A percentile compares a stretch with the other conserved stretches of the same genome.
These are phyloP conservation scores for Colletotrichum somersetense DNA, from an alignment of 2,329 filamentous ascomycete genomes.

Conservation along the genomic window DNA sequence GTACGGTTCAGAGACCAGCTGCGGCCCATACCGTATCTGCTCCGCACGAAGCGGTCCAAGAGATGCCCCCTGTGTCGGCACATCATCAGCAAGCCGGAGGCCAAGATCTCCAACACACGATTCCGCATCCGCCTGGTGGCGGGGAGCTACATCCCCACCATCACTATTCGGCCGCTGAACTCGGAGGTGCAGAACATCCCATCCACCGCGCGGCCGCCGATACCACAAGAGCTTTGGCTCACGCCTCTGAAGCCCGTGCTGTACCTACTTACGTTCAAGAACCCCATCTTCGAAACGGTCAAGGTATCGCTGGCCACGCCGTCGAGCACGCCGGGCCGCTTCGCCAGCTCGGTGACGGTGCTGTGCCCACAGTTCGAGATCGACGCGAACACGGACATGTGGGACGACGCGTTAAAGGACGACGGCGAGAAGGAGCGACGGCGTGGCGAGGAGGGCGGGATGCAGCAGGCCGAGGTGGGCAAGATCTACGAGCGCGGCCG, in stretches of 20 bases:
- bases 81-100: slow-evolving; percentile 94
- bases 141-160: slow-evolving; percentile 86
- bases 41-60: slow-evolving; percentile 93
- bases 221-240: slow-evolving; percentile 57
- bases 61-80: slow-evolving; percentile 93
- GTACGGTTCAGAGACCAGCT: slow-evolving; percentile 79
- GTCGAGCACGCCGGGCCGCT: slow-evolving; percentile 79
- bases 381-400: slow-evolving; percentile 88
- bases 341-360: slow-evolving; percentile 86
- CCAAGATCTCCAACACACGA: slow-evolving; percentile 87
- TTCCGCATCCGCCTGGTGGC: slow-evolving; percentile 95
- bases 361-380: slow-evolving; percentile 95
- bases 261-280: slow-evolving; percentile 90
- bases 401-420: slow-evolving; percentile 86
- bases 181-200: slow-evolving; percentile 47
- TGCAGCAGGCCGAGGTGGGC: slow-evolving; percentile 81
- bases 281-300: slow-evolving; percentile 93
- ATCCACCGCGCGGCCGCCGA: slow-evolving; percentile 45
- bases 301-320: slow-evolving; percentile 90
- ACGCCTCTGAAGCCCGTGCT: slow-evolving; percentile 76
- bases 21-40: slow-evolving; percentile 82
- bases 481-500: slow-evolving; percentile 96
- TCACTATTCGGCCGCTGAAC: slow-evolving; percentile 76
- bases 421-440: slow-evolving; percentile 53
- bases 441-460: slow-evolving; percentile 56